A percentile compares a stretch with the other conserved stretches of the same genome.
Conservation (phyloP, 805 yeast genomes). For the Starmerella sirachaensis region DNA sequence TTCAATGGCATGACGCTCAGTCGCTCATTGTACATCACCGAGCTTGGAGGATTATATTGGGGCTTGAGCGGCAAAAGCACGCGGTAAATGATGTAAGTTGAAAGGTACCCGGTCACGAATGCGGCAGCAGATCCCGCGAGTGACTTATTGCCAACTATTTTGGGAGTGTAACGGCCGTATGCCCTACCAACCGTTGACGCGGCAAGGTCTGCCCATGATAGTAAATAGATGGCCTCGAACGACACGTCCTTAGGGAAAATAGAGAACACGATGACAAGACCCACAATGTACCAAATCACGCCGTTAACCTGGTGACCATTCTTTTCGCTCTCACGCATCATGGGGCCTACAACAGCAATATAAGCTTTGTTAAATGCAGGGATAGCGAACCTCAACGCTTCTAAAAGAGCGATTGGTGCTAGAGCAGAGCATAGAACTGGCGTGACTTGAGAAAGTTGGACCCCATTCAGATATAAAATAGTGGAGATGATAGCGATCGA, state of each 20-base stretch:
- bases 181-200: slow-evolving; percentile 88
- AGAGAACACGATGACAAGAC: slow-evolving; percentile 57
- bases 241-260: slow-evolving; percentile 71
- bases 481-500: slow-evolving; percentile 77
- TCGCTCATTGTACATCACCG: slow-evolving; percentile 54
- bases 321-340: slow-evolving; percentile 77
- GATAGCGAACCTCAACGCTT: slow-evolving; percentile 51
- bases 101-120: slow-evolving; percentile 52
- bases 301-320: slow-evolving; percentile 54
- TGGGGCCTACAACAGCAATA: slow-evolving; percentile 56
- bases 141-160: slow-evolving; percentile 61
- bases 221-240: slow-evolving; percentile 58
- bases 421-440: slow-evolving; percentile 48
- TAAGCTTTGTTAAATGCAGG: slow-evolving; percentile 54
- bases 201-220: slow-evolving; percentile 96
- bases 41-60: slow-evolving; percentile 43
- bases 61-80: slow-evolving; percentile 52
- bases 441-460: slow-evolving; percentile 44
- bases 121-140: slow-evolving; percentile 89
- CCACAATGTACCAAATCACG: slow-evolving; percentile 74
- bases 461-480: slow-evolving; percentile 54
- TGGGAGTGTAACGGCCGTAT: slow-evolving; percentile 74
- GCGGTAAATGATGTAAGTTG: slow-evolving; percentile 62
- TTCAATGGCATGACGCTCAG: slow-evolving; percentile 45
- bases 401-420: slow-evolving; percentile 46